phyloP scores from a whole-genome alignment of 2,329 filamentous ascomycete genomes.

The Sporothrix euskadiensis region DNA sequence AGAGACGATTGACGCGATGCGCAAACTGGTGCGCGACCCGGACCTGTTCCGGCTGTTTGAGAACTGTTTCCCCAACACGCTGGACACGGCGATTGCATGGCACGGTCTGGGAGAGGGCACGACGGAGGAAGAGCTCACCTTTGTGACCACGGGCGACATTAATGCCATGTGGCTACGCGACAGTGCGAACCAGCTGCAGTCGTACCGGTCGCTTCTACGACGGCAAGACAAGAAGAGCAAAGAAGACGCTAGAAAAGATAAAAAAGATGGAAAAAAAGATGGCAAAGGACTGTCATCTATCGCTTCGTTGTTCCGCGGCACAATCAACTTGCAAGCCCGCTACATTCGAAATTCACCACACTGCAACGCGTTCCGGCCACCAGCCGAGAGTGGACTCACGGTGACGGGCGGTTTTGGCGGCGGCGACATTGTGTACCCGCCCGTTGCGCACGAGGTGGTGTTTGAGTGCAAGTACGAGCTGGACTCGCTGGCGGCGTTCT shows the following conservation, averaged over 20 bases:
- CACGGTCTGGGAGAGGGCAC: constrained; percentile 51
- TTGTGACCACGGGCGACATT: constrained; percentile 53
- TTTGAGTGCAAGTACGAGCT: constrained; percentile 88
- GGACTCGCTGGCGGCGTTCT: constrained; percentile 75
- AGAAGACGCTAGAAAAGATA: constrained; percentile 45
- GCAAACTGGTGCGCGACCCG: constrained; percentile 39
- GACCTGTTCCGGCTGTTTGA: constrained; percentile 74
- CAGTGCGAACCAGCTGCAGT: constrained; percentile 68
- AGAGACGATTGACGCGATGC: constrained; percentile 56
- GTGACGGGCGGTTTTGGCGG: constrained; percentile 38
- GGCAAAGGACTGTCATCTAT: constrained; percentile 49
- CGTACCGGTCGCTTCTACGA: constrained; percentile 58
- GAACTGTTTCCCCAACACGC: constrained; percentile 73
- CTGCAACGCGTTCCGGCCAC: constrained; percentile 82
- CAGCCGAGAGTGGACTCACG: constrained; percentile 55
- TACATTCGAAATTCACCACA: constrained; percentile 67
- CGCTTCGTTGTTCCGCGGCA: constrained; percentile 63
- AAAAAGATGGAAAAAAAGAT: constrained; percentile 44
- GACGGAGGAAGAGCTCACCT: constrained; percentile 64
- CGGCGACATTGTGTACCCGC: constrained; percentile 32
- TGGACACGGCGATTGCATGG: constrained; percentile 40
- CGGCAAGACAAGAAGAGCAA: constrained; percentile 36
- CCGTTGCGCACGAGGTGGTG: constrained; percentile 64
- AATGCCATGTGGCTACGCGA: constrained; percentile 77
- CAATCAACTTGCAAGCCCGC: constrained; percentile 64